These are phyloP conservation scores for Oehlia diaphana DNA, from an alignment of 192 early-diverging fungal genomes.

Conservation along the genomic window DNA sequence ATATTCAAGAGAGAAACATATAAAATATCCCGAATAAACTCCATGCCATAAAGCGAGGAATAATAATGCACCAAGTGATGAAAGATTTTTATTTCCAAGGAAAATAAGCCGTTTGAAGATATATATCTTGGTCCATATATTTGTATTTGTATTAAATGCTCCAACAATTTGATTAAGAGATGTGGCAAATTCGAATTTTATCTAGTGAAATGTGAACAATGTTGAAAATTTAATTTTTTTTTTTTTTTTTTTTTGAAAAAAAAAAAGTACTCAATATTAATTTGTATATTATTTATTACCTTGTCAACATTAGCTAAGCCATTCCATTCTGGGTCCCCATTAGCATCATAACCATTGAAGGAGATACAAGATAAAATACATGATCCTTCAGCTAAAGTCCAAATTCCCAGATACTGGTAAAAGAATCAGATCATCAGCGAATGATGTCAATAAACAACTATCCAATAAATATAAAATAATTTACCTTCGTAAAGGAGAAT, in stretches of 20 bases:
- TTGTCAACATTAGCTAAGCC: conserved; percentile 56
- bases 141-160: conserved; percentile 68
- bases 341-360: conserved; percentile 52
- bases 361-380: conserved; percentile 57
- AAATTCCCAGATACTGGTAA: conserved; percentile 56
- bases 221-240: neutral
- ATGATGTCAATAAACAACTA: neutral
- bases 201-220: neutral
- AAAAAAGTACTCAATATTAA: neutral
- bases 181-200: conserved; percentile 52
- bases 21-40: conserved; percentile 56
- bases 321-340: conserved; percentile 47
- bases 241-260: too few species aligned
- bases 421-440: neutral
- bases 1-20: conserved; percentile 59
- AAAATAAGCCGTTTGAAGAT: conserved; percentile 60
- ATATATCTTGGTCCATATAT: conserved; percentile 63
- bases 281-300: conserved; percentile 16
- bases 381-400: conserved; percentile 60
- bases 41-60: conserved; percentile 71
- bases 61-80: conserved; percentile 42
- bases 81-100: conserved; percentile 56
- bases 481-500: conserved; percentile 53
- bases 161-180: conserved; percentile 52
- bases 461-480: neutral